Base-by-base conservation (phyloP, 108 stramenopile genomes). In the Seminavis robusta region DNA sequence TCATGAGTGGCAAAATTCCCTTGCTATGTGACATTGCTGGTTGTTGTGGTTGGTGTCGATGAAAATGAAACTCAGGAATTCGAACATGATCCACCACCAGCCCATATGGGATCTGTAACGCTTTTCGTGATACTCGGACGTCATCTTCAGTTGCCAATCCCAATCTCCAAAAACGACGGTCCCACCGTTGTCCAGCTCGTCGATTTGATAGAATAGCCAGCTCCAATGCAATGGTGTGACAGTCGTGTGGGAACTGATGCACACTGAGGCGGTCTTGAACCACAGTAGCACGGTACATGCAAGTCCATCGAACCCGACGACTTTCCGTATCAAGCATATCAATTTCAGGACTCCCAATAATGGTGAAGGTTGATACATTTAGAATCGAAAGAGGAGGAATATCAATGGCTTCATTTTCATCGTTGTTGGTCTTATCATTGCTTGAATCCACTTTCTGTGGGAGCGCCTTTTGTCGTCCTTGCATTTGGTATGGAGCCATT, bases 231-330 rank as follows among this genome's bases (percentile, higher is more conserved):
- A 81, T 31, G 54, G 74, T 69, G 33, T 81, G 80, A 1, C 63
- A 33, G 44, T 81, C 80, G 38, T 81, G 80, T 13, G 80, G 80
- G 44, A 76, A 81, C 28, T 81, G 32, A 21, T 30, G 36, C 0
- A 81, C 76, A 5, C 55, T 43, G 55, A 75, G 41, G 33, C 55
- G 37, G 13, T 76, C 74, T 51, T 81, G 80, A 17, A 68, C 7
- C 19, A 81, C 33, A 3, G 58, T 48, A 24, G 76, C 76, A 23
- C 55, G 57, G 37, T 81, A 81, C 67, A 80, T 50, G 41, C 71
- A 71, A 7, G 71, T 49, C 66, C 70, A 80, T 41, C 65, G 16
- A 56, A 66, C 59, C 1, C 23, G 13, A 1, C 56, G 46, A 7
- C 45, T 59, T 50, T 58, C 29, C 16, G 17, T 16, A 16, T 51